Evolutionary conservation across 2,329 filamentous ascomycete genomes (phyloP).

Genomic region (Simplicillium sp.): DNA sequence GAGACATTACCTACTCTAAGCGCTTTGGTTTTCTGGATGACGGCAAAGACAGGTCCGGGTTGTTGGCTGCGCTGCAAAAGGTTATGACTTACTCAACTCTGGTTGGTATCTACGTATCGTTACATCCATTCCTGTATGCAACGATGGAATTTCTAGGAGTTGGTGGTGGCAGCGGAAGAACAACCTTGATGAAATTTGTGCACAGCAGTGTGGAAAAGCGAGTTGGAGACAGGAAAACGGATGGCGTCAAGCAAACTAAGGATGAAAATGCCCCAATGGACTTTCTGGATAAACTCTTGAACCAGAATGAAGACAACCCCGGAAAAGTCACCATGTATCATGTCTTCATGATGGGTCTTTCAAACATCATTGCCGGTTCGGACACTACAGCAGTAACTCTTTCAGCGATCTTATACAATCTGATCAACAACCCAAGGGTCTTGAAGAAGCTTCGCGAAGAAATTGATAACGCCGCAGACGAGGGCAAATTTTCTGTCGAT

Average conservation of each 20-base stretch:
- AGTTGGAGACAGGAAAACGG: conserved; percentile 2
- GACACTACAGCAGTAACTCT: conserved; percentile 41
- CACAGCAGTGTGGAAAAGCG: conserved; percentile 8
- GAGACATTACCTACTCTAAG: conserved; percentile 32
- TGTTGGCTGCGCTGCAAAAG: conserved; percentile 22
- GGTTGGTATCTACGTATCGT: conserved; percentile 12
- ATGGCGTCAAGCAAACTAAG: conserved; percentile 3
- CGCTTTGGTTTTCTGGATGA: conserved; percentile 33
- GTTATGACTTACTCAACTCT: conserved; percentile 13
- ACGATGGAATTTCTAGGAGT: conserved; percentile 10
- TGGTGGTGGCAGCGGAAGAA: conserved; percentile 13
- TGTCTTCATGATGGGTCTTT: conserved; percentile 13
- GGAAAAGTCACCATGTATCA: conserved; percentile 28
- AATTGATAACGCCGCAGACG: conserved; percentile 6
- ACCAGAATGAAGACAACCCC: conserved; percentile 28
- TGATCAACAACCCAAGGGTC: conserved; percentile 21
- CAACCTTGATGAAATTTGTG: conserved; percentile 17
- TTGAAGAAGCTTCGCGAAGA: conserved; percentile 15
- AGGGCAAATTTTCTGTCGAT: conserved; percentile 2
- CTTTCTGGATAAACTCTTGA: conserved; percentile 17
- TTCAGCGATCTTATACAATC: conserved; percentile 30
- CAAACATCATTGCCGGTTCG: conserved; percentile 27
- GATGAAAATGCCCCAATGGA: conserved; percentile 6
- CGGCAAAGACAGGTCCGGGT: conserved; percentile 32
- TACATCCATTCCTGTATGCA: conserved; percentile 10